Evolutionary conservation across 768 basidiomycete genomes (phyloP), one percentile per base, ranked within the genome.

Genomic region (Tulasnella sp.): DNA sequence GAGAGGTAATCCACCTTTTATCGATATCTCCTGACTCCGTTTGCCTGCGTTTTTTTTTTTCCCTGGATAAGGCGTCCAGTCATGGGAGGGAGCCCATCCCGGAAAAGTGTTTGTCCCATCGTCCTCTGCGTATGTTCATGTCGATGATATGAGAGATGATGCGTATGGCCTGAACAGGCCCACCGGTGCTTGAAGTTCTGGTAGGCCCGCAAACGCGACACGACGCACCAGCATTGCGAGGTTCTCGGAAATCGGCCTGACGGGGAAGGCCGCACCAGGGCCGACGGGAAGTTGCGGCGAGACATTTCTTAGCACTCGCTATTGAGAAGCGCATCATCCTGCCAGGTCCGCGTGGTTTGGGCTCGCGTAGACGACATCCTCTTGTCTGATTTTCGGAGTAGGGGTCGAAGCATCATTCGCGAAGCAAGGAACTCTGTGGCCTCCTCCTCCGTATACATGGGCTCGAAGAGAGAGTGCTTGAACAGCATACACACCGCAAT

Each of bases 401-500:
- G 93, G 90, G 82, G 91, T 86, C 80, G 92, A 92, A 14, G 0
- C n/a, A n/a, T n/a, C 94, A 89, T 82, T 98, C 96, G 83, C 97
- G n/a, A 98, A 0, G 97, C 96, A 83, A 99, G 97, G 83, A 98
- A 98, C 0, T 96, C 90, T 3, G 94, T 93, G 0, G 86, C 85
- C n/a, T n/a, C n/a, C n/a, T n/a, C n/a, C n/a, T n/a, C n/a, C n/a
- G n/a, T n/a, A n/a, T n/a, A n/a, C n/a, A n/a, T n/a, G n/a, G n/a
- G n/a, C n/a, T n/a, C n/a, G n/a, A n/a, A n/a, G n/a, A n/a, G n/a
- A n/a, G n/a, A n/a, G n/a, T n/a, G n/a, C n/a, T n/a, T n/a, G n/a
- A n/a, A n/a, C n/a, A n/a, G n/a, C n/a, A n/a, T n/a, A n/a, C 83
- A 98, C 98, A 87, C 98, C 97, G 42, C 93, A 89, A 84, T 98